Evolutionary conservation across 768 basidiomycete genomes (phyloP), one percentile per base, ranked within the genome.

Genomic region (Exsudoporus frostii): DNA sequence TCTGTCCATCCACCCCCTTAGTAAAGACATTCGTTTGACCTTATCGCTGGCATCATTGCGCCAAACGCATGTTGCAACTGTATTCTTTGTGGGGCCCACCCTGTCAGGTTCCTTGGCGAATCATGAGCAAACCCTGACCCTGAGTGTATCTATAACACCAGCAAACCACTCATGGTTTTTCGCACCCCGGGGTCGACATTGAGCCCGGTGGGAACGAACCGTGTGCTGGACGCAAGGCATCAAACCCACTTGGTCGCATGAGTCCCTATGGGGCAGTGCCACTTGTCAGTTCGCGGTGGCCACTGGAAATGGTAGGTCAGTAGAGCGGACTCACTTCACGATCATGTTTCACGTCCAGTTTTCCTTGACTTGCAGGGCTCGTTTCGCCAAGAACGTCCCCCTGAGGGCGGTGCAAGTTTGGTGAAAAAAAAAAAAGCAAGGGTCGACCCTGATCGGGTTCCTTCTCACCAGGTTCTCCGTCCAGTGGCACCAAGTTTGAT

Each of bases 111-210:
- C 42, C 48, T 36, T 42, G 32, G 20, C 33, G 25, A 24, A 38
- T 17, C 34, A 14, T 24, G 22, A 57, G 53, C 17, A 40, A 15
- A 61, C 59, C 58, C 59, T 51, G 59, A 57, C 58, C 58, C 59
- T 60, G 57, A 61, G 29, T 27, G 42, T 45, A 41, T 48, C 46
- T 33, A 44, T 58, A 43, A 48, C 39, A 44, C 49, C 29, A 36
- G 13, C 50, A 27, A 33, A 30, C 19, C 36, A 20, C 46, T 37
- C 39, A 30, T 10, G 19, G 17, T 15, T 7, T 17, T 38, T 36
- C 27, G 33, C 14, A 10, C n/a, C 22, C 32, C 39, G 19, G 27
- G 19, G 30, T 41, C 37, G 43, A 27, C 37, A 33, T 37, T 48
- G 20, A 48, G 24, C 19, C 38, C n/a, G 29, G 10, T 50, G 47